These are phyloP conservation scores for Halophytophthora polymorphica DNA, from an alignment of 352 stramenopile genomes.

Conservation along the genomic window DNA sequence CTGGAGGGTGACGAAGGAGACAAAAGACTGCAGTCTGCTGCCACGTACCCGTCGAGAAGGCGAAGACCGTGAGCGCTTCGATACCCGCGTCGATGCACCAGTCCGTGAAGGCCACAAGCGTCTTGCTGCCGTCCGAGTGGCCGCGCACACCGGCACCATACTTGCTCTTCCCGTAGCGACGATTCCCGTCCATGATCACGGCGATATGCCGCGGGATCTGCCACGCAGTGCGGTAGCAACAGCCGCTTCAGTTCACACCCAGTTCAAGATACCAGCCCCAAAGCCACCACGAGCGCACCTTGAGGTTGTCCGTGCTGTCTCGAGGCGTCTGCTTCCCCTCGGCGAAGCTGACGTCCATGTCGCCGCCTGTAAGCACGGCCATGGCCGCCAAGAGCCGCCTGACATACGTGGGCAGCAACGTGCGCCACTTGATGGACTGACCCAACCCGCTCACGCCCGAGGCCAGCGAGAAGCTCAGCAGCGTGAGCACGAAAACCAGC, in stretches of 20 bases:
- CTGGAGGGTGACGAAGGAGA: too few relatives aligned
- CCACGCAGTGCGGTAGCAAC: background rate
- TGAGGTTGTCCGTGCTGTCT: too few relatives aligned
- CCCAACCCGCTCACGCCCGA: slow-evolving; percentile 51
- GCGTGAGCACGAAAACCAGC: slow-evolving; percentile 66
- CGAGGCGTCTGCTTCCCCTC: too few relatives aligned
- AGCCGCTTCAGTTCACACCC: too few relatives aligned
- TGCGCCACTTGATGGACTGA: slow-evolving; percentile 31
- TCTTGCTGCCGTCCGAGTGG: slow-evolving; percentile 94
- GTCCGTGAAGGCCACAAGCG: slow-evolving; percentile 93
- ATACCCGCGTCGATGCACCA: slow-evolving; percentile 95
- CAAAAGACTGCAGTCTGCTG: too few relatives aligned
- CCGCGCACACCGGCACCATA: slow-evolving; percentile 79
- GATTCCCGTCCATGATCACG: slow-evolving; percentile 97
- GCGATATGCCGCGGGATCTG: slow-evolving; percentile 88
- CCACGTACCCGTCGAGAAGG: slow-evolving; percentile 90
- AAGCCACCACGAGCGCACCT: too few relatives aligned
- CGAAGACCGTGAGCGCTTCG: slow-evolving; percentile 92
- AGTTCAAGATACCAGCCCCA: too few relatives aligned
- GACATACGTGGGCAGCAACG: slow-evolving; percentile 10
- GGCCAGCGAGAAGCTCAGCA: slow-evolving; percentile 71
- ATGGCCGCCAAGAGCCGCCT: slow-evolving; percentile 15
- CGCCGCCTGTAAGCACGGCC: slow-evolving; percentile 8
- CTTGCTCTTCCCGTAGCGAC: slow-evolving; percentile 88
- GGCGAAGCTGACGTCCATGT: too few relatives aligned